These are phyloP conservation scores for Boletellus ananas DNA, from an alignment of 768 basidiomycete species.

Conservation along the genomic window DNA sequence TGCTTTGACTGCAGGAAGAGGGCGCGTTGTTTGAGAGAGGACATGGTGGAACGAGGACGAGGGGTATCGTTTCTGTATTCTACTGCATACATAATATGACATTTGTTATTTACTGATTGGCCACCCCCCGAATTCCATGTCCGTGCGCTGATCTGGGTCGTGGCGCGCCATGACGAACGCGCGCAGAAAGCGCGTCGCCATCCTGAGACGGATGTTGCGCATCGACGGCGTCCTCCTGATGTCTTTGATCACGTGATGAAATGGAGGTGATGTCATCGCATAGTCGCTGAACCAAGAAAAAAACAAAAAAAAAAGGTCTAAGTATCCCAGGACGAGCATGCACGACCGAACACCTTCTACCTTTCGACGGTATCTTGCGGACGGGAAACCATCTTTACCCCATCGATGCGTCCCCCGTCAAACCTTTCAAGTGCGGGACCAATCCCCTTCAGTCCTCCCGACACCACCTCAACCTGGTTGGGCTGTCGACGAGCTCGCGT, in stretches of 20 bases:
- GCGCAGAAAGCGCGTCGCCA: slow-evolving; percentile 31
- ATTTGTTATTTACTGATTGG: slow-evolving; percentile 26
- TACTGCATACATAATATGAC: slow-evolving; percentile 8
- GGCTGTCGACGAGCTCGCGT: slow-evolving; percentile 31
- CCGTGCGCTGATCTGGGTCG: slow-evolving; percentile 23
- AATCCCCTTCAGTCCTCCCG: slow-evolving; percentile 42
- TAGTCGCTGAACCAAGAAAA: slow-evolving; percentile 21
- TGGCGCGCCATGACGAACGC: slow-evolving; percentile 30
- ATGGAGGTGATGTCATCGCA: slow-evolving; percentile 11
- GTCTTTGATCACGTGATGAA: slow-evolving; percentile 22
- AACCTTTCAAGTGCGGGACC: slow-evolving; percentile 40
- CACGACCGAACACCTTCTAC: slow-evolving; percentile 23
- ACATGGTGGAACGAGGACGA: slow-evolving; percentile 14
- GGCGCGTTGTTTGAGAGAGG: slow-evolving; percentile 26
- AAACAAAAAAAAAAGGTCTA: slow-evolving; percentile 23
- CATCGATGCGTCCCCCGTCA: slow-evolving; percentile 39
- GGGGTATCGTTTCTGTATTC: slow-evolving; percentile 2
- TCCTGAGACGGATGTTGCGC: slow-evolving; percentile 29
- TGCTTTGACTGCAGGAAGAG: slow-evolving; percentile 26
- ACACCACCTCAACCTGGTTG: slow-evolving; percentile 39
- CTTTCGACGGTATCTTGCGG: slow-evolving; percentile 41
- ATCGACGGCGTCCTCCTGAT: slow-evolving; percentile 30
- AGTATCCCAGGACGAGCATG: slow-evolving; percentile 15
- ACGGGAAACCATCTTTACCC: slow-evolving; percentile 40
- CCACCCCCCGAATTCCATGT: slow-evolving; percentile 31